Conservation (phyloP, 2,329 filamentous ascomycete genomes). For the Ophiostoma angusticollis region DNA sequence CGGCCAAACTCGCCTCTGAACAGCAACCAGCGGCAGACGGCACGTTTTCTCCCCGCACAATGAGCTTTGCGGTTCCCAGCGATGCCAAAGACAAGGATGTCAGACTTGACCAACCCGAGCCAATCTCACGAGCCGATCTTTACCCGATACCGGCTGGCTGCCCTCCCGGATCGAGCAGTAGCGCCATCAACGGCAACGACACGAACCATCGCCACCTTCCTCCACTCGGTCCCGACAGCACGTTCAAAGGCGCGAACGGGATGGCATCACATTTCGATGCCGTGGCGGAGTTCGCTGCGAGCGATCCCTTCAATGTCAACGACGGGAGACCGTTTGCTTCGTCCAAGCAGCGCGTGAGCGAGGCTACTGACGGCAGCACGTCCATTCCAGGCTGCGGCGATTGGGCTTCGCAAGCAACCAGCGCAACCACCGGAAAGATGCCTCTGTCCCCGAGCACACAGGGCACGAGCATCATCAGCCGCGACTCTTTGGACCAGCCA, state of each 20-base stretch:
- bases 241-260: conserved; percentile 28
- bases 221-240: conserved; percentile 19
- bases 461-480: conserved; percentile 52
- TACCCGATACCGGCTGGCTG: neutral
- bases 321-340: conserved; percentile 28
- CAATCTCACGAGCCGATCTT: neutral
- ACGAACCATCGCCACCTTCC: conserved; percentile 21
- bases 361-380: conserved; percentile 47
- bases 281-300: conserved; percentile 34
- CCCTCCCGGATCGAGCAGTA: neutral
- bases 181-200: neutral
- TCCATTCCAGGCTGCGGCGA: conserved; percentile 42
- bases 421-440: conserved; percentile 50
- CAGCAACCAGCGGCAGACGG: conserved; percentile 24
- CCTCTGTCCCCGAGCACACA: conserved; percentile 52
- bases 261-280: conserved; percentile 31
- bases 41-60: conserved; percentile 32
- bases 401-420: conserved; percentile 51
- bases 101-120: neutral
- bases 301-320: conserved; percentile 34
- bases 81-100: conserved; percentile 6
- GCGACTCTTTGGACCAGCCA: conserved; percentile 41
- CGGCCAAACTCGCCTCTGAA: conserved; percentile 34
- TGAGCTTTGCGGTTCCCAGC: conserved; percentile 26
- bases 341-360: conserved; percentile 42